Base-by-base conservation (phyloP, 2,329 filamentous ascomycete genomes). In the Verruconis gallopava region DNA sequence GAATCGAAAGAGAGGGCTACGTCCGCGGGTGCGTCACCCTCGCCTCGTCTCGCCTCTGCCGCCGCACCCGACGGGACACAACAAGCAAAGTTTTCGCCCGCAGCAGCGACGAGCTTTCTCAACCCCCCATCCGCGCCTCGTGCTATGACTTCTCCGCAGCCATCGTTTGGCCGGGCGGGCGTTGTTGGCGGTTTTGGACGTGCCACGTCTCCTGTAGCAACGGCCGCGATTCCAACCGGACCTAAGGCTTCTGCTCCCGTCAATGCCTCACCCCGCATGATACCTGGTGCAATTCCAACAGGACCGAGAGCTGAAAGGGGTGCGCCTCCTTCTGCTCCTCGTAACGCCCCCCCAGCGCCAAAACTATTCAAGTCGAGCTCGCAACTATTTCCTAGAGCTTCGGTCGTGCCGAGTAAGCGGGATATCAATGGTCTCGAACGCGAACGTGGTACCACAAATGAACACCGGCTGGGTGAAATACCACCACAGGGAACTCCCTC, bases 401-500 rank as follows among this genome's bases (percentile, higher is more conserved):
- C 43, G 15, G 12, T 46, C 4, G 50, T 68, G 3, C 66, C 66
- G 11, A 60, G 59, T 0, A 70, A 70, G 48, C 57, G 67, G 21
- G 67, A 69, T 44, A 54, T 56, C 22, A 55, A 58, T 15, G 55
- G 53, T 6, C 65, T 67, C 21, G 66, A 69, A 42, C 65, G 59
- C 30, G 60, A 62, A 19, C 9, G 18, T 11, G 40, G 28, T 18
- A 25, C 37, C 19, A 17, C 22, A 22, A 12, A 17, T 17, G 17
- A 32, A 28, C 38, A 30, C 9, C 21, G 25, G 34, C 21, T 6
- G 19, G 5, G 15, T 14, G n/a, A 12, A n/a, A 33, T 9, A 18
- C 28, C 21, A n/a, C 20, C 20, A 5, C 15, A 20, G 13, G 25
- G 38, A 6, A 38, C 19, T 4, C 3, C 19, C 20, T 38, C 37